Percentiles rank a stretch among this genome's conserved stretches.
These are phyloP conservation scores for Sicyos edulis DNA, from an alignment of 306 rosid genomes.

Conservation along the genomic window DNA sequence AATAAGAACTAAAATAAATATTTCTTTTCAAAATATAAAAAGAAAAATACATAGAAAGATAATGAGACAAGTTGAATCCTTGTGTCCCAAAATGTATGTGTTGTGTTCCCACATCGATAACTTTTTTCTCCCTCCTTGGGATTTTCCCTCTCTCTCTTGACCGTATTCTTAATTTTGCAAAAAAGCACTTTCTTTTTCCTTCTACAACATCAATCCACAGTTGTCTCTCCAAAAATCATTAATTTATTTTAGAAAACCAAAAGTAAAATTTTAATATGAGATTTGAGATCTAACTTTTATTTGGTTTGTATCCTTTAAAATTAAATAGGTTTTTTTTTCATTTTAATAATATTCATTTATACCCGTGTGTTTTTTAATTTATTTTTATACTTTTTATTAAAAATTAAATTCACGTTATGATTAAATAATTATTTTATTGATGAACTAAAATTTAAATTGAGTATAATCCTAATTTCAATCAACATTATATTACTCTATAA, in stretches of 20 bases:
- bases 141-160: slow-evolving; percentile 36
- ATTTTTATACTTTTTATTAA: too few species aligned
- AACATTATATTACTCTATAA: too few species aligned
- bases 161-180: slow-evolving; percentile 4
- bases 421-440: too few species aligned
- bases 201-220: not conserved
- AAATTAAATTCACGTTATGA: too few species aligned
- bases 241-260: not conserved
- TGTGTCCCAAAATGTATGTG: slow-evolving; percentile 59
- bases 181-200: not conserved
- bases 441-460: too few species aligned
- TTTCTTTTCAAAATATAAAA: not conserved
- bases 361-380: too few species aligned
- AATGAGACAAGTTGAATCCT: slow-evolving; percentile 14
- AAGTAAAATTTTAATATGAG: too few species aligned
- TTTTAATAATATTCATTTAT: too few species aligned
- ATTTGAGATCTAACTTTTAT: too few species aligned
- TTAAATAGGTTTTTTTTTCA: too few species aligned
- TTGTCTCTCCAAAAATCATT: not conserved
- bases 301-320: too few species aligned
- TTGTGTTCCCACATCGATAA: slow-evolving; percentile 26
- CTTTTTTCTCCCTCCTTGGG: slow-evolving; percentile 44
- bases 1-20: not conserved
- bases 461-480: too few species aligned
- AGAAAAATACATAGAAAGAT: slow-evolving; percentile 28